phyloP scores from a whole-genome alignment of 495 filamentous ascomycete species.

The Baudoinia panamericana region DNA sequence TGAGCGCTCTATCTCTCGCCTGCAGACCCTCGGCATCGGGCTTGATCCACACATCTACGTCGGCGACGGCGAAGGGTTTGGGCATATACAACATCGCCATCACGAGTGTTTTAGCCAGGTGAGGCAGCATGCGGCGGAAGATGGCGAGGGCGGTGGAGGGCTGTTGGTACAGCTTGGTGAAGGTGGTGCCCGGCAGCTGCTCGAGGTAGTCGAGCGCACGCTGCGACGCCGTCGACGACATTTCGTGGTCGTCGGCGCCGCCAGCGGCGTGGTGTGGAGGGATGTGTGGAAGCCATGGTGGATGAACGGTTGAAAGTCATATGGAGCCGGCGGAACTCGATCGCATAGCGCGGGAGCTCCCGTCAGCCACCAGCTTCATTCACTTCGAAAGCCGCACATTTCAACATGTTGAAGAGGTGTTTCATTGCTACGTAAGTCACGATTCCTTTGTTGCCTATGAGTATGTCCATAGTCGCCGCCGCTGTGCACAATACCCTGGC shows the following conservation, averaged over 20 bases:
- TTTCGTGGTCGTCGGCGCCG: background rate
- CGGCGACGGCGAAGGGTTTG: conserved; percentile 53
- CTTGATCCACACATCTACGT: conserved; percentile 75
- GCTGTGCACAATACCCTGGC: no score
- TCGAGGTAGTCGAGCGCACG: conserved; percentile 76
- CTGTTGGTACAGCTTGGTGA: conserved; percentile 82
- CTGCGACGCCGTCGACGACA: conserved; percentile 34
- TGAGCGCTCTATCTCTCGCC: conserved; percentile 64
- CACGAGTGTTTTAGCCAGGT: conserved; percentile 86
- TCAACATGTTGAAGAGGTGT: no score
- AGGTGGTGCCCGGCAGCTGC: conserved; percentile 74
- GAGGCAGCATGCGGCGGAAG: conserved; percentile 91
- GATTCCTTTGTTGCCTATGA: no score
- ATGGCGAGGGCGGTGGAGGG: conserved; percentile 90
- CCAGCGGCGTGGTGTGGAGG: background rate
- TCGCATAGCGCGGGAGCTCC: no score
- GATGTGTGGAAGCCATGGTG: background rate
- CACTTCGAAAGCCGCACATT: no score
- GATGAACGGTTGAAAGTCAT: no score
- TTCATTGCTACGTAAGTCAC: no score
- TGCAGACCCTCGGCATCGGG: conserved; percentile 48
- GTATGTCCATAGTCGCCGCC: no score
- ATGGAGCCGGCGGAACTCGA: no score
- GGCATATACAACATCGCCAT: conserved; percentile 87
- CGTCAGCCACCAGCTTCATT: no score